Base-by-base conservation (phyloP, 352 stramenopile genomes). In the Pythium monospermum region DNA sequence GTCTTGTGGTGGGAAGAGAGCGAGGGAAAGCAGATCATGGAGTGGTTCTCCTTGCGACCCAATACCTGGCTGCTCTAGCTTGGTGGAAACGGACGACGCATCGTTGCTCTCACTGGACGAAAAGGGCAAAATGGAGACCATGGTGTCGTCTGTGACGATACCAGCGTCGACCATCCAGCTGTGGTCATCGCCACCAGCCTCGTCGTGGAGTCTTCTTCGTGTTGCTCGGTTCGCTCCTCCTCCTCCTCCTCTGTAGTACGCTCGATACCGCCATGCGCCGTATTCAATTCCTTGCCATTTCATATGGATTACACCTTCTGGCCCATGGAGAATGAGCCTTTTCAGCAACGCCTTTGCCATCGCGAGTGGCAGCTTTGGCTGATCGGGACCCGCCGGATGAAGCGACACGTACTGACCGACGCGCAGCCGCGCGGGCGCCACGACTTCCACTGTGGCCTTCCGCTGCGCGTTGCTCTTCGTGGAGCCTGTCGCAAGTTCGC, bases 111-210 rank as follows among this genome's bases (percentile, higher is more conserved):
- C 33, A 36, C 12, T 47, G 5, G 44, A 48, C 2, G 67, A 57
- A 2, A 72, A 80, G 12, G 77, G 75, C 43, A 79, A 73, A 33
- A 87, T 51, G 47, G 76, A 48, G 37, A 89, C 55, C 44, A 91
- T 64, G 19, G 80, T 88, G 49, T 83, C 48, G 19, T 83, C 71
- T 13, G 58, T 71, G 25, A 89, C 71, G 21, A 87, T 63, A 19
- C 73, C 73, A 16, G 62, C 63, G 23, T 71, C 57, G 21, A 69
- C 19, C 18, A 49, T 21, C 44, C 39, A 39, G 25, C 15, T 22
- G 2, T 41, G 8, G 25, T 25, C 21, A 41, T 33, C n/a, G 11
- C 18, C 16, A 38, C 26, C 12, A 8, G 2, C n/a, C 21, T 18
- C 15, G 6, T 10, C 13, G 28, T 19, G n/a, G 23, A n/a, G n/a